phyloP scores from a whole-genome alignment of 192 early-diverging fungal genomes.

The Mortierella alpina region DNA sequence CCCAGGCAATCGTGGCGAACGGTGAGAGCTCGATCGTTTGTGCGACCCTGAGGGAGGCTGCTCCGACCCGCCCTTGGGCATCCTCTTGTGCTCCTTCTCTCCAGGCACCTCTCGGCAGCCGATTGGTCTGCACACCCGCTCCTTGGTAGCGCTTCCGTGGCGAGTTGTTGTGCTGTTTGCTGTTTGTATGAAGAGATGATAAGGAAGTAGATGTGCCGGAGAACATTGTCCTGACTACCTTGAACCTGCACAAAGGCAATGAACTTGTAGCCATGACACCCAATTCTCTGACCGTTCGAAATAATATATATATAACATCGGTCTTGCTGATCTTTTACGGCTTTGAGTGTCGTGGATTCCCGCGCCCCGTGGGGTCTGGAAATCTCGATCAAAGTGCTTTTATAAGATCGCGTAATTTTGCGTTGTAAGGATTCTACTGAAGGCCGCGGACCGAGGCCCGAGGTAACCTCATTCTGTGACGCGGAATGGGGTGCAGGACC shows the following conservation, averaged over 20 bases:
- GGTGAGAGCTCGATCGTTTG: neutral
- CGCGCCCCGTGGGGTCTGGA: constrained; percentile 10
- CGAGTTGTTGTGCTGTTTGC: too few species aligned
- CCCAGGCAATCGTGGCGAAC: neutral
- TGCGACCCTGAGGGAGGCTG: too few species aligned
- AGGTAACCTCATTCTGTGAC: too few species aligned
- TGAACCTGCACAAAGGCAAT: constrained; percentile 46
- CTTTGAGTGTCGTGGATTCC: constrained; percentile 55
- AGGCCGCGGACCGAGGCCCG: too few species aligned
- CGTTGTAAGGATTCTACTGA: constrained; percentile 42
- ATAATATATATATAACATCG: constrained; percentile 40
- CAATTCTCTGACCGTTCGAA: constrained; percentile 52
- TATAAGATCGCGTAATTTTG: constrained; percentile 54
- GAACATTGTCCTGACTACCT: constrained; percentile 54
- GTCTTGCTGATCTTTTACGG: constrained; percentile 56
- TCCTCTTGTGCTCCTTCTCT: too few species aligned
- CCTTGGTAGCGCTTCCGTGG: too few species aligned
- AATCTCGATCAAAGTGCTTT: constrained; percentile 58
- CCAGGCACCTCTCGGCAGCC: too few species aligned
- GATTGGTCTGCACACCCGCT: too few species aligned
- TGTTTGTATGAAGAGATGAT: neutral
- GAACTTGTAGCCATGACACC: constrained; percentile 50
- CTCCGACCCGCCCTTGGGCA: too few species aligned
- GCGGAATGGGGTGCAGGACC: too few species aligned
- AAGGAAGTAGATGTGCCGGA: constrained; percentile 25